Conservation (phyloP, 176 grass and related monocot genomes). For the Elaeis guineensis region DNA sequence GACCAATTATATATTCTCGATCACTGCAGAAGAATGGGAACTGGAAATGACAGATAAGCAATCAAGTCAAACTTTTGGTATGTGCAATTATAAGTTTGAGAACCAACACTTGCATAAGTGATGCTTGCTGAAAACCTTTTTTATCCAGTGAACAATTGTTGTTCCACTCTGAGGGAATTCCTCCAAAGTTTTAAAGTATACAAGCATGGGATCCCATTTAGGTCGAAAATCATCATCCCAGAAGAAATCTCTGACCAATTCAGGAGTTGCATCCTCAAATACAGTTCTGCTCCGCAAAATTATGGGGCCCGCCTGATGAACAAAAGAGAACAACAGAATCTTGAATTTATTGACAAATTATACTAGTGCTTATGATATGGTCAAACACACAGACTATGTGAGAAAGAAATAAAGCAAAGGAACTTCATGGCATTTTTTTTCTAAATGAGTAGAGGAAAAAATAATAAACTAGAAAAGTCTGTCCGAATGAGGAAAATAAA, state of each 20-base stretch:
- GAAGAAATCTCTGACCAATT: conserved; percentile 98
- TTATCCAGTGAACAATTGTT: conserved; percentile 91
- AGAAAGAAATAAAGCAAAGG: not conserved
- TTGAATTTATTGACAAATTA: not conserved
- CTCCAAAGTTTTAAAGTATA: conserved; percentile 62
- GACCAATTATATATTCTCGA: conserved; percentile 94
- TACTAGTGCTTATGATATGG: not conserved
- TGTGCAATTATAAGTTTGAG: not conserved
- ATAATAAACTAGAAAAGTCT: not conserved
- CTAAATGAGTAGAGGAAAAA: not conserved
- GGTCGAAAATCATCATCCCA: conserved; percentile 96
- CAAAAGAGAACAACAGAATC: not conserved
- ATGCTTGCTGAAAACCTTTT: conserved; percentile 47
- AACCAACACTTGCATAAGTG: not conserved
- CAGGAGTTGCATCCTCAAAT: conserved; percentile 96
- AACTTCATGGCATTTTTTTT: too few species aligned
- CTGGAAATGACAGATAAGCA: conserved; percentile 35
- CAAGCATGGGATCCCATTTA: conserved; percentile 96
- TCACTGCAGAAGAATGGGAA: conserved; percentile 99
- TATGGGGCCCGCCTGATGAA: conserved; percentile 69
- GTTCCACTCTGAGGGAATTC: conserved; percentile 78
- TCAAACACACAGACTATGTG: not conserved
- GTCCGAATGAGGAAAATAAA: not conserved
- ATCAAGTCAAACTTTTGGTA: not conserved
- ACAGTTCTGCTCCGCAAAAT: conserved; percentile 71